phyloP scores from a whole-genome alignment of 805 yeast species.

The Dipodascopsis uninucleata region DNA sequence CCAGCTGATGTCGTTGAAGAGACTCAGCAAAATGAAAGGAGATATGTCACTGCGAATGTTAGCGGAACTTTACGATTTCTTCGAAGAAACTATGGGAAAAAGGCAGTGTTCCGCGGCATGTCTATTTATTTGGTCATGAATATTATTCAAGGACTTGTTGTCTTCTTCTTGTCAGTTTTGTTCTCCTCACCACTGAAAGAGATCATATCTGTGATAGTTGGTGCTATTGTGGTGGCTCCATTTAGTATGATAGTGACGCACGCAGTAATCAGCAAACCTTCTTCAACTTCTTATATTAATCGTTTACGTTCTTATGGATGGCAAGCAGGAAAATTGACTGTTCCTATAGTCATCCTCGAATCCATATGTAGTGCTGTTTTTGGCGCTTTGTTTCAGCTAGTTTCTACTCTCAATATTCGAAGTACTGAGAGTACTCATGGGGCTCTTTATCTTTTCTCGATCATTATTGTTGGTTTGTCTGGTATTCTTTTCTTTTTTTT shows the following conservation, averaged over 20 bases:
- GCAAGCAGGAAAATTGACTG: conserved; percentile 7
- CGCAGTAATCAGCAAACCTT: not conserved
- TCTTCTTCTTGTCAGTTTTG: conserved; percentile 6
- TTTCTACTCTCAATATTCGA: not conserved
- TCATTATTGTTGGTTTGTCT: not conserved
- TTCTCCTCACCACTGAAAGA: conserved; percentile 4
- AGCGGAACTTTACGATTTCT: conserved; percentile 5
- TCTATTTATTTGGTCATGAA: conserved; percentile 2
- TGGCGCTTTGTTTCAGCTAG: not conserved
- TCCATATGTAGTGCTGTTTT: too few species aligned
- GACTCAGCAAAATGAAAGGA: not conserved
- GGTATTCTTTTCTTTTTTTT: conserved; percentile 4
- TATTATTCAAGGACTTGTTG: not conserved
- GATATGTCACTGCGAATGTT: conserved; percentile 7
- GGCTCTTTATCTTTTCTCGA: conserved; percentile 1
- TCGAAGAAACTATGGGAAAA: conserved; percentile 6
- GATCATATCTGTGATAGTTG: not conserved
- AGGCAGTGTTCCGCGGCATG: conserved; percentile 7
- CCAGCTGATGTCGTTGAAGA: conserved; percentile 5
- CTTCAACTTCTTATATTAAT: not conserved
- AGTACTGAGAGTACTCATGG: not conserved
- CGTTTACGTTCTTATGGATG: conserved; percentile 8
- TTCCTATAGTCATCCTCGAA: conserved; percentile 1
- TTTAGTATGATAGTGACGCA: too few species aligned
- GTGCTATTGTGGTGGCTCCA: not conserved